Percentiles rank a stretch among this genome's conserved stretches.
Evolutionary conservation across 2,329 filamentous ascomycete species (phyloP).

Genomic region (Penicillium sp.): DNA sequence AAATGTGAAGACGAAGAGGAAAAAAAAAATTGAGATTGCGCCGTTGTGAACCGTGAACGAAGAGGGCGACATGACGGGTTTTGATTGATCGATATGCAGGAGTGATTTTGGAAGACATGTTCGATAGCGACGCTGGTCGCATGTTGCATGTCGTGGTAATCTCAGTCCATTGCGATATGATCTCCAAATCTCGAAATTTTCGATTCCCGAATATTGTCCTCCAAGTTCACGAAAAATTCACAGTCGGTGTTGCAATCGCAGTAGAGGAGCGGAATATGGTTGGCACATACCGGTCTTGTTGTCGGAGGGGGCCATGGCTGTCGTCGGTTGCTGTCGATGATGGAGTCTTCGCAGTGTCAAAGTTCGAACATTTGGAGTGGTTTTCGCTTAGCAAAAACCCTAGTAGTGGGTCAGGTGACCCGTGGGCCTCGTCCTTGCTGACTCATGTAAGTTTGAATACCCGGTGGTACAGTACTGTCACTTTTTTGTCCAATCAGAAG

Average conservation of each 20-base stretch:
- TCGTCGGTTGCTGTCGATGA: slow-evolving; percentile 43
- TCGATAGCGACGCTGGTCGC: neutral
- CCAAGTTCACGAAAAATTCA: slow-evolving; percentile 18
- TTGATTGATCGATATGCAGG: neutral
- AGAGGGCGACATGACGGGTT: neutral
- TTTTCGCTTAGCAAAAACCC: slow-evolving; percentile 45
- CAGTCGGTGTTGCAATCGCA: slow-evolving; percentile 44
- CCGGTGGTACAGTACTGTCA: neutral
- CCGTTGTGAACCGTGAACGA: slow-evolving; percentile 12
- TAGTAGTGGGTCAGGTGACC: slow-evolving; percentile 43
- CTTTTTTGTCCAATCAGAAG: slow-evolving; percentile 4
- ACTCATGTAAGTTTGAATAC: slow-evolving; percentile 13
- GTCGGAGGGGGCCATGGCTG: slow-evolving; percentile 49
- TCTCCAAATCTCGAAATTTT: slow-evolving; percentile 11
- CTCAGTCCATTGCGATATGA: neutral
- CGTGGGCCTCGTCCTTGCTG: neutral
- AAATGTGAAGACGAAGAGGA: slow-evolving; percentile 5
- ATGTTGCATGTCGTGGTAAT: neutral
- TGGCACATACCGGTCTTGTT: slow-evolving; percentile 49
- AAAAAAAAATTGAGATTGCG: slow-evolving; percentile 16
- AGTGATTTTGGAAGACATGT: neutral
- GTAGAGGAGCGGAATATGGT: slow-evolving; percentile 20
- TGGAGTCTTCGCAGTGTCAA: slow-evolving; percentile 47
- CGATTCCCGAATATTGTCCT: slow-evolving; percentile 5
- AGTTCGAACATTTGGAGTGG: slow-evolving; percentile 41